Evolutionary conservation across 1,284 basidiomycete species (phyloP).

Genomic region (Heterobasidion irregulare): DNA sequence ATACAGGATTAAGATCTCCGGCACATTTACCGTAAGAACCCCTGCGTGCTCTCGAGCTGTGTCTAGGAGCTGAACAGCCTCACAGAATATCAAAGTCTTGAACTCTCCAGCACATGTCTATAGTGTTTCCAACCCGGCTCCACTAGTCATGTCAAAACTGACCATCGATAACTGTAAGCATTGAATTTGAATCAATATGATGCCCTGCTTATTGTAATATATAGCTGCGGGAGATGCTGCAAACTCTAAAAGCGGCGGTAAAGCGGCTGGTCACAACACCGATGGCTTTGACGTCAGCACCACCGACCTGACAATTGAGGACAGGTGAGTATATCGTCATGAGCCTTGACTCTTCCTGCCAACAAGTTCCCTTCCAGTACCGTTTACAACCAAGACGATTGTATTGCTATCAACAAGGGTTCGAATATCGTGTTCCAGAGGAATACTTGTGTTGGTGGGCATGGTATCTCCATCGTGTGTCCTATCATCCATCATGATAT

Average conservation of each 20-base stretch:
- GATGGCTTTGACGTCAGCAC: constrained; percentile 47
- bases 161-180: constrained; percentile 29
- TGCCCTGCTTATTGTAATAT: not conserved
- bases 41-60: not conserved
- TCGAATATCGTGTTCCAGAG: constrained; percentile 44
- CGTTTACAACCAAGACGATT: constrained; percentile 34
- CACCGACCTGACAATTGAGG: constrained; percentile 33
- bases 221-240: constrained; percentile 26
- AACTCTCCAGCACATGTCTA: constrained; percentile 29
- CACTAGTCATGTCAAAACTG: constrained; percentile 21
- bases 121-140: constrained; percentile 24
- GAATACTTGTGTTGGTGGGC: constrained; percentile 47
- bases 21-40: constrained; percentile 31
- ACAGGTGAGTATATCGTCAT: constrained; percentile 14
- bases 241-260: constrained; percentile 34
- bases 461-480: constrained; percentile 46
- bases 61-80: not conserved
- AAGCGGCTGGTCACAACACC: constrained; percentile 31
- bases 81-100: constrained; percentile 26
- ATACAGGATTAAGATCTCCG: constrained; percentile 44
- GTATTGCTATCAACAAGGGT: constrained; percentile 52
- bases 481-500: not conserved
- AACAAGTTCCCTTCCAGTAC: constrained; percentile 3
- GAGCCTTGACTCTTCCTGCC: not conserved
- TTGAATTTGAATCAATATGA: not conserved